Evolutionary conservation across 768 basidiomycete genomes (phyloP).

Genomic region (Boletus rufocinnamomeus): DNA sequence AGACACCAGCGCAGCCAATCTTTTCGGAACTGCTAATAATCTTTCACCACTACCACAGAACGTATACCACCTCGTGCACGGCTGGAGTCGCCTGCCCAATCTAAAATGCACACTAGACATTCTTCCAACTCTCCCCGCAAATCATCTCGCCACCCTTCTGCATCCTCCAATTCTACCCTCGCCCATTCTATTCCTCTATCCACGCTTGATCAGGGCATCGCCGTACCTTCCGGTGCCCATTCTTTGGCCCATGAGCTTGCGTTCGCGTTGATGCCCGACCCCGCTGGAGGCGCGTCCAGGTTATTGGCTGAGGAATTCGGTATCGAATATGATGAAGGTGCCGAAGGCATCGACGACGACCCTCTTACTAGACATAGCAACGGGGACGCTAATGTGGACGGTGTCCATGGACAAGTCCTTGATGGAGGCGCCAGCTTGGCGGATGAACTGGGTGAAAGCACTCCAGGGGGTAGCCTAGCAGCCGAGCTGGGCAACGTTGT

Average conservation of each 20-base stretch:
- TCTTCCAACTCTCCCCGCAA: conserved; percentile 32
- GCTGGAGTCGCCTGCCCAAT: not conserved
- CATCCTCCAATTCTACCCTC: conserved; percentile 21
- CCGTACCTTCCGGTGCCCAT: conserved; percentile 41
- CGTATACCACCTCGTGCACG: conserved; percentile 12
- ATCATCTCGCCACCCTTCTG: conserved; percentile 33
- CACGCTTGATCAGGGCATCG: conserved; percentile 34
- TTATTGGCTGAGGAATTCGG: conserved; percentile 86
- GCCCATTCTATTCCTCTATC: conserved; percentile 32
- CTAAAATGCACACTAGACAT: conserved; percentile 31
- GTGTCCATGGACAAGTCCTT: conserved; percentile 33
- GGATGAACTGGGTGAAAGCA: conserved; percentile 39
- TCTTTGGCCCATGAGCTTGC: conserved; percentile 88
- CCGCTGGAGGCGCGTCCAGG: conserved; percentile 66
- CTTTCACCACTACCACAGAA: conserved; percentile 15
- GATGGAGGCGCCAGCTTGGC: conserved; percentile 41
- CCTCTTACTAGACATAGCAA: conserved; percentile 30
- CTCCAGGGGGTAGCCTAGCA: conserved; percentile 24
- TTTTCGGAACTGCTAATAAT: conserved; percentile 12
- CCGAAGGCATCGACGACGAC: conserved; percentile 66
- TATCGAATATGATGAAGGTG: conserved; percentile 86
- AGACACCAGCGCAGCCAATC: conserved; percentile 10
- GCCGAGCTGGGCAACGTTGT: conserved; percentile 25
- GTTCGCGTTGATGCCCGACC: conserved; percentile 85
- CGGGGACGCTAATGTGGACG: conserved; percentile 31